phyloP scores from a whole-genome alignment of 2,329 filamentous ascomycete genomes.

The Aspergillus clavatus region DNA sequence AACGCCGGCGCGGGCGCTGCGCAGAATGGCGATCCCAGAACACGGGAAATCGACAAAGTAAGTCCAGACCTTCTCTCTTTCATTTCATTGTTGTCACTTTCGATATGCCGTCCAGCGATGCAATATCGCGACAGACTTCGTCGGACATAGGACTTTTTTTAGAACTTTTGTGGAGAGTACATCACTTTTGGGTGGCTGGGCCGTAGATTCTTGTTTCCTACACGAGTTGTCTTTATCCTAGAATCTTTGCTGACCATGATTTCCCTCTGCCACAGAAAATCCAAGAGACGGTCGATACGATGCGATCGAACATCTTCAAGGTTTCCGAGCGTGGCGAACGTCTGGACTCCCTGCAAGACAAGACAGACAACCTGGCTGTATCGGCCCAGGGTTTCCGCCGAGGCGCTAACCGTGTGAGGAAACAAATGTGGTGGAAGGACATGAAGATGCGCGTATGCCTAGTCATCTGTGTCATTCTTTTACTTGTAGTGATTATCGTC shows the following conservation, averaged over 20 bases:
- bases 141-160: background rate
- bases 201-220: too few relatives aligned
- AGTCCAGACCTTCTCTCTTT: constrained; percentile 43
- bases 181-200: background rate
- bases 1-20: constrained; percentile 47
- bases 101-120: background rate
- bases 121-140: background rate
- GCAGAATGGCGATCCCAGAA: constrained; percentile 58
- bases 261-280: constrained; percentile 67
- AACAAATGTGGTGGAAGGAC: constrained; percentile 99
- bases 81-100: background rate
- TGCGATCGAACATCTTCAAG: constrained; percentile 97
- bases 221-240: too few relatives aligned
- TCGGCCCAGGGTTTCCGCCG: constrained; percentile 94
- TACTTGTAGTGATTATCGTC: constrained; percentile 91
- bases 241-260: constrained; percentile 17
- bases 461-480: constrained; percentile 81
- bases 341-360: constrained; percentile 83
- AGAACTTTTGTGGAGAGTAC: too few relatives aligned
- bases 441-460: constrained; percentile 99
- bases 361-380: constrained; percentile 85
- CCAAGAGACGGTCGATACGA: constrained; percentile 87
- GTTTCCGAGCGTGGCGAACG: constrained; percentile 88
- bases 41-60: constrained; percentile 78
- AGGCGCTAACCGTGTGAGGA: constrained; percentile 91